These are phyloP conservation scores for Haplographium delicatum DNA, from an alignment of 495 filamentous ascomycete species.

Conservation along the genomic window DNA sequence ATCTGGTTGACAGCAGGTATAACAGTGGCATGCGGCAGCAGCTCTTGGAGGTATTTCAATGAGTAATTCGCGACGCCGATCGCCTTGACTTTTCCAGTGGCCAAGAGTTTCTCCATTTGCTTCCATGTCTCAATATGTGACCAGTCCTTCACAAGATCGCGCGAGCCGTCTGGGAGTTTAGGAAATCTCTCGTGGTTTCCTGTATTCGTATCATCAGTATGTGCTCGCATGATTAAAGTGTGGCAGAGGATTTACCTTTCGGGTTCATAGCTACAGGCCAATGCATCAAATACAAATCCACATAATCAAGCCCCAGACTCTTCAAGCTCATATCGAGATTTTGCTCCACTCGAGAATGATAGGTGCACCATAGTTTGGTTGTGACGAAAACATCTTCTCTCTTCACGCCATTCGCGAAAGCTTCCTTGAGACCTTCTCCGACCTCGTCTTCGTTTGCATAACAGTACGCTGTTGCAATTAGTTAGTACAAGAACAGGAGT, in stretches of 20 bases:
- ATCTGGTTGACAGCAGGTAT: slow-evolving; percentile 87
- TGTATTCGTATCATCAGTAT: slow-evolving; percentile 3
- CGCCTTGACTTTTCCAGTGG: slow-evolving; percentile 62
- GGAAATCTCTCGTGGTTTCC: slow-evolving; percentile 73
- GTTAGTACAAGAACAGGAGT: too few species aligned
- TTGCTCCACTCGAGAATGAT: slow-evolving; percentile 59
- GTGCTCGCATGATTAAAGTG: slow-evolving; percentile 17
- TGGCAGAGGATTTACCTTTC: slow-evolving; percentile 36
- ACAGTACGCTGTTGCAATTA: slow-evolving; percentile 37
- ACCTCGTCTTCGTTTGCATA: slow-evolving; percentile 57
- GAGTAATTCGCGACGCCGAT: slow-evolving; percentile 87
- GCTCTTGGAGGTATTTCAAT: slow-evolving; percentile 62
- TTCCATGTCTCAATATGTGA: slow-evolving; percentile 73
- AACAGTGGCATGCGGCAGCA: slow-evolving; percentile 59
- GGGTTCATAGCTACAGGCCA: slow-evolving; percentile 82
- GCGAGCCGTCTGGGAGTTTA: slow-evolving; percentile 61
- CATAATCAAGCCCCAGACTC: slow-evolving; percentile 68
- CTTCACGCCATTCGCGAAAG: slow-evolving; percentile 62
- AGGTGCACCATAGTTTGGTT: slow-evolving; percentile 80
- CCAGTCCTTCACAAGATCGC: slow-evolving; percentile 61
- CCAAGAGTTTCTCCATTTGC: slow-evolving; percentile 68
- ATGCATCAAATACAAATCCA: slow-evolving; percentile 77
- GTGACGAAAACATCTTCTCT: slow-evolving; percentile 78
- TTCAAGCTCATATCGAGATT: slow-evolving; percentile 66
- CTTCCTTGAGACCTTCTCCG: slow-evolving; percentile 51